Evolutionary conservation across 345 rosid genomes (phyloP), one percentile per base, ranked within the genome.

Genomic region (Eucalyptus pumila): DNA sequence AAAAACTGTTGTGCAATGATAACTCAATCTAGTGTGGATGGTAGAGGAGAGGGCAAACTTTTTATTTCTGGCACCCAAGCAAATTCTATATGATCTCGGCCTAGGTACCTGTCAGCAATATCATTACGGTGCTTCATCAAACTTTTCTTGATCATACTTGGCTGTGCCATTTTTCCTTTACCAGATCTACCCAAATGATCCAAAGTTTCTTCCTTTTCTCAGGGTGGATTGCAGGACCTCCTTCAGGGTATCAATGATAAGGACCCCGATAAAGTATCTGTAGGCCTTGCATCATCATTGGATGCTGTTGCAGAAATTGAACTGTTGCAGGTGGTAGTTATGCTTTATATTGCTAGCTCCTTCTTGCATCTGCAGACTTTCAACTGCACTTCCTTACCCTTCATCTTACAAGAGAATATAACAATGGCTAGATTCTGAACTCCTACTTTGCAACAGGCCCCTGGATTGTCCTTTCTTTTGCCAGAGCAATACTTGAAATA

Each of bases 171-270:
- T 40, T 76, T 76, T 11, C 15, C 83, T 76, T 76, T 76, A 76
- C 85, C 47, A 40, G 15, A 76, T 40, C 47, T 76, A 32, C 83
- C 80, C 81, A 89, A 89, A 83, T 89, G 80, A 80, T 60, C 49
- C 87, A 15, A 47, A 40, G 45, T 60, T 87, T 67, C 85, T 87
- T 90, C 88, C 85, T 89, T 76, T 92, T 88, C 87, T 56, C 87
- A 97, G 99, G 99, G 96, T 87, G 99, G 99, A 92, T 90, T 97
- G 91, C 93, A 97, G 92, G 94, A 92, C 24, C 99, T 97, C 88
- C 90, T 96, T 89, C 93, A 93, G 89, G 89, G 86, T 86, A 95
- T 97, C 62, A 95, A 96, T 94, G 96, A 96, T 62, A 95, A 97
- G 94, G 97, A 96, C 91, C 97, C 99, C 47, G 99, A 97, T 93